Conservation (phyloP, 495 filamentous ascomycete genomes). For the Penicillium pancosmium region DNA sequence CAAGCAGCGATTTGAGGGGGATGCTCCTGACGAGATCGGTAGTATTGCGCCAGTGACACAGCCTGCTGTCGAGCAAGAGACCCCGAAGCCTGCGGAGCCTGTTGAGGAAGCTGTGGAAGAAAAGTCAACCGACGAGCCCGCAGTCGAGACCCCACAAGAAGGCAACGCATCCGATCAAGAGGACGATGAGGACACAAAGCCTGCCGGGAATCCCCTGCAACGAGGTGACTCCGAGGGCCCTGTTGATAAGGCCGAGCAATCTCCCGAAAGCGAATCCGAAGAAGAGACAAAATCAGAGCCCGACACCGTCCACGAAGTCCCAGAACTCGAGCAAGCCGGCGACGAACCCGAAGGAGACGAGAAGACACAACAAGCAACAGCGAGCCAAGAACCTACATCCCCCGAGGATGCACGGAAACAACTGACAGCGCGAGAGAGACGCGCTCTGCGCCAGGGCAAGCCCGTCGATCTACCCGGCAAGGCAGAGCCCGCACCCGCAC, state of each 20-base stretch:
- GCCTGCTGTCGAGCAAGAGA: conserved; percentile 1
- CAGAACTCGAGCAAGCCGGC: conserved; percentile 20
- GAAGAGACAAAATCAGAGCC: conserved; percentile 19
- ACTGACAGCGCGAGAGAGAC: conserved; percentile 54
- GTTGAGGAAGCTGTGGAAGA: not conserved
- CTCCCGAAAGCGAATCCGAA: conserved; percentile 38
- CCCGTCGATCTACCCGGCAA: conserved; percentile 24
- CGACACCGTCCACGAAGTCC: conserved; percentile 17
- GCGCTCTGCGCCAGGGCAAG: conserved; percentile 51
- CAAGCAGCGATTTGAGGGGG: conserved; percentile 61
- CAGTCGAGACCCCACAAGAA: conserved; percentile 16
- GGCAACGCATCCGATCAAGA: conserved; percentile 34
- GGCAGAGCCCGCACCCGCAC: conserved; percentile 19
- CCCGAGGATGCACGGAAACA: conserved; percentile 38
- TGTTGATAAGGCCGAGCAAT: conserved; percentile 30
- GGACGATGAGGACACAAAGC: conserved; percentile 25
- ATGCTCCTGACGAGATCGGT: conserved; percentile 32
- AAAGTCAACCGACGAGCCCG: not conserved
- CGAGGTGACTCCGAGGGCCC: conserved; percentile 26
- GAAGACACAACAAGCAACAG: conserved; percentile 11
- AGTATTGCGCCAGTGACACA: conserved; percentile 12
- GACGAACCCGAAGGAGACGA: conserved; percentile 14
- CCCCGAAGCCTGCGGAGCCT: not conserved
- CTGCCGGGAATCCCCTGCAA: conserved; percentile 35
- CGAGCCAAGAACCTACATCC: conserved; percentile 19